Evolutionary conservation across 441 rosid species (phyloP), one percentile per base, ranked within the genome.

Genomic region (Arabidopsis hybrid): DNA sequence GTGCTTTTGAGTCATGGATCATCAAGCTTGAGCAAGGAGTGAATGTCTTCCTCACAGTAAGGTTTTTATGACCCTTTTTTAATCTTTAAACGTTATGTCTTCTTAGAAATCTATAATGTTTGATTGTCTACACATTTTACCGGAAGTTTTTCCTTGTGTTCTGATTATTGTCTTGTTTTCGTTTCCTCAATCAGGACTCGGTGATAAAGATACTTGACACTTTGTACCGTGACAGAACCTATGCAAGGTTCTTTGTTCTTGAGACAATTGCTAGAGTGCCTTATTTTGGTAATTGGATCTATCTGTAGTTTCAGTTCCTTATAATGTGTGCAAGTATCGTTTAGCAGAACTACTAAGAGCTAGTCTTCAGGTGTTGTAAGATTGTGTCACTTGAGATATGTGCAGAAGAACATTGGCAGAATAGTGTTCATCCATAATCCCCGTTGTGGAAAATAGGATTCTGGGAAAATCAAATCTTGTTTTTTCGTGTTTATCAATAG

Each of bases 231-330:
- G 99, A 88, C 17, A 82, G 97, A 61, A 84, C 89, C 57, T 94
- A 94, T 76, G 82, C 97, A 5, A 90, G 97, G 83, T 94, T 92
- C 83, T 94, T 79, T 75, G 97, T 94, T 16, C 87, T 94, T 53
- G 99, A 94, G 78, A 94, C 99, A 17, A 90, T 94, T 76, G 97
- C 99, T 10, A 83, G 99, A 83, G 99, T 94, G 43, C 97, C 99
- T 21, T 94, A 94, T 83, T 94, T 94, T 67, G 95, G 97, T 92
- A 74, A 78, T 88, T 82, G 5, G 18, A 45, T 53, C 74, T 47
- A 6, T 69, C 70, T 73, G 29, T 53, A 12, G 51, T 62, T 74
- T 51, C 49, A 21, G 46, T 9, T 58, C 21, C 16, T 17, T 57
- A 2, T 5, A 17, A 32, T 57, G 29, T 43, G 8, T 45, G 45